Percentiles rank a stretch among this genome's conserved stretches.
Conservation (phyloP, 345 rosid genomes). For the Citrus unshiu region DNA sequence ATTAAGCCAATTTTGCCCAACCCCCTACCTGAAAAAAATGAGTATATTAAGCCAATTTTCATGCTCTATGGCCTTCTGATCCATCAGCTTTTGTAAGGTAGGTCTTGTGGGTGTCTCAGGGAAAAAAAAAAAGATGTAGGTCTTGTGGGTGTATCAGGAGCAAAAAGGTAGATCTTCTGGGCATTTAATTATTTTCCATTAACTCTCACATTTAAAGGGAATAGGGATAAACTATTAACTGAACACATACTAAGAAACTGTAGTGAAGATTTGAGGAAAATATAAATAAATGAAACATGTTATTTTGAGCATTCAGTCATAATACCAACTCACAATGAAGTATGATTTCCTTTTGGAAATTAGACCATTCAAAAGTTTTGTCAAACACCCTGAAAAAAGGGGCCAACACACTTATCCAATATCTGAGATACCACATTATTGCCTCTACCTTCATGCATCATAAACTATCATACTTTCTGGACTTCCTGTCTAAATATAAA, state of each 20-base stretch:
- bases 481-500: not conserved
- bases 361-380: not conserved
- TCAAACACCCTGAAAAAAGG: not conserved
- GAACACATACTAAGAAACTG: not conserved
- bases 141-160: too few relatives aligned
- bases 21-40: too few relatives aligned
- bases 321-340: not conserved
- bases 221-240: not conserved
- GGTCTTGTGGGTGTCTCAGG: too few relatives aligned
- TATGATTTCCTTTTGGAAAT: not conserved
- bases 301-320: not conserved
- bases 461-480: not conserved
- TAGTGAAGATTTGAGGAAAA: not conserved
- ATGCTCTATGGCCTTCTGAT: not conserved
- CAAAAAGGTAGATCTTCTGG: not conserved
- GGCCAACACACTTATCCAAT: not conserved
- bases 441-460: not conserved
- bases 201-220: not conserved
- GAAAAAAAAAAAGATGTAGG: too few relatives aligned
- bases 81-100: not conserved
- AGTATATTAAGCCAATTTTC: too few relatives aligned
- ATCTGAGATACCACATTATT: conserved; percentile 12
- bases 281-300: not conserved
- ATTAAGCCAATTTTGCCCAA: not conserved
- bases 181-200: not conserved